Evolutionary conservation across 2,329 filamentous ascomycete species (phyloP).

Genomic region (Thermoascus crustaceus): DNA sequence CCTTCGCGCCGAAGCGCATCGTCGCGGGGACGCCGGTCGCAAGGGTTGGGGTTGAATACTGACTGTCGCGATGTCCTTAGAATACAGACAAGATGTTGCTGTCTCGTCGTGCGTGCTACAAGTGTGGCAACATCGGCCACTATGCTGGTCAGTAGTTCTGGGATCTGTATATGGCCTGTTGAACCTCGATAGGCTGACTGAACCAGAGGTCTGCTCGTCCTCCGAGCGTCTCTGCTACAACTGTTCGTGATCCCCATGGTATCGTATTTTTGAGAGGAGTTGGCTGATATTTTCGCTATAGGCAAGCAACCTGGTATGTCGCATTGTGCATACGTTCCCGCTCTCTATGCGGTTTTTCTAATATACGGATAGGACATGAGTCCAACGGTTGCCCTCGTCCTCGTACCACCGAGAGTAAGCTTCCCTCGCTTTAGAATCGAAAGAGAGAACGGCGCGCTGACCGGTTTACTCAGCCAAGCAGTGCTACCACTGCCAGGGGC

Average conservation of each 20-base stretch:
- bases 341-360: conserved; percentile 8
- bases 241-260: conserved; percentile 53
- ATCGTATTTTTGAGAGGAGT: conserved; percentile 8
- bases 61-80: neutral
- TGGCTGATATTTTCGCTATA: conserved; percentile 19
- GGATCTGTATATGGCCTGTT: conserved; percentile 41
- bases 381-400: conserved; percentile 96
- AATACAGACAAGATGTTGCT: conserved; percentile 58
- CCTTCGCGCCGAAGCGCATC: too few species aligned
- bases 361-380: conserved; percentile 63
- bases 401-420: conserved; percentile 83
- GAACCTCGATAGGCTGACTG: conserved; percentile 41
- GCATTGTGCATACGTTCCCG: neutral
- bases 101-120: conserved; percentile 76
- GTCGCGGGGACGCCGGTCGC: too few species aligned
- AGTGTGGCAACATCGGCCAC: conserved; percentile 69
- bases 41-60: too few species aligned
- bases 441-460: conserved; percentile 8
- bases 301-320: conserved; percentile 40
- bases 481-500: conserved; percentile 98
- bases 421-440: too few species aligned
- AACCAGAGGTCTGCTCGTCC: conserved; percentile 87
- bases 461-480: conserved; percentile 63
- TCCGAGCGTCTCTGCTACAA: conserved; percentile 99
- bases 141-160: conserved; percentile 41